Base-by-base conservation (phyloP, 2,329 filamentous ascomycete species). In the Aspergillus sp. region DNA sequence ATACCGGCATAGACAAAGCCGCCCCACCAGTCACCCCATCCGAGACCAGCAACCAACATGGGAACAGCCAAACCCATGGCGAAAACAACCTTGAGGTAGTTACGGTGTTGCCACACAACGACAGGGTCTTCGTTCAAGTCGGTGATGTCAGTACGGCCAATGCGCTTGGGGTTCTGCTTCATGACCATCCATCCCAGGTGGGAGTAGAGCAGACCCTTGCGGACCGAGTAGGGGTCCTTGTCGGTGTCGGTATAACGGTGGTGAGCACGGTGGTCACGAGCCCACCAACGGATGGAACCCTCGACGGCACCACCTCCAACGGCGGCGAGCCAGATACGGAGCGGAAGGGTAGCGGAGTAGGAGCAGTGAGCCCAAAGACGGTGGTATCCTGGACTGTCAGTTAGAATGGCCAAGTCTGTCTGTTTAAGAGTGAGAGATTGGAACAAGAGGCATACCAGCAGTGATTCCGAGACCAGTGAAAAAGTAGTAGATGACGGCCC, bases 231-330 rank as follows among this genome's bases (percentile, higher is more conserved):
- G 44, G 88, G 89, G 59, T 94, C 88, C 77, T 93, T 93, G 33
- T 90, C 86, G 63, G 88, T 94, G 66, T 94, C 89, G 74, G 89
- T 94, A 70, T 93, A 94, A 61, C 89, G 82, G 78, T 94, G 88
- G 70, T 94, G 88, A 62, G 88, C 86, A 58, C 89, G 84, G 74
- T 94, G 89, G 65, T 85, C 88, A 61, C 86, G 82, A 52, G 87
- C 83, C 89, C 88, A 94, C 88, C 88, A 94, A 69, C 88, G 79
- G 65, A 90, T 86, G 41, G 88, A 93, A 48, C 88, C 88, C 69
- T 94, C 82, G 48, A 91, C 86, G 56, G 88, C 86, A 71, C 88
- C 88, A 61, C 85, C 86, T 49, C 88, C 88, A 53, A 88, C 82
- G 43, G 84, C 84, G 51, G 88, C 88, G 54, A 94, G 82, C 74